Percentiles rank a stretch among this genome's conserved stretches.
These are phyloP conservation scores for Eimeria mitis DNA, from an alignment of 169 alveolate species.

Conservation along the genomic window DNA sequence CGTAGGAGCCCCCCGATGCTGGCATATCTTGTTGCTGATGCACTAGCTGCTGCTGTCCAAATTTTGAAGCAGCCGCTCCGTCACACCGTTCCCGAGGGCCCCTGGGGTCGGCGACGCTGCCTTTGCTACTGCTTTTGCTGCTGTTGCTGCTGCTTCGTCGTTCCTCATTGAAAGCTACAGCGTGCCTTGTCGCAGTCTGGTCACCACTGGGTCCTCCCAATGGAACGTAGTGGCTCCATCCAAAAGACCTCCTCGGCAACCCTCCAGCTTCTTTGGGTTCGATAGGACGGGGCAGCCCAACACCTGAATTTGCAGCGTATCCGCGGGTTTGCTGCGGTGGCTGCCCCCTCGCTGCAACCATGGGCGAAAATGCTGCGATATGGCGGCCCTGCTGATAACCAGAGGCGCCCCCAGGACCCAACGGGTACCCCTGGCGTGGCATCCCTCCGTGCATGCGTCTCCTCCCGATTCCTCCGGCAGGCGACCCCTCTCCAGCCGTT, in stretches of 20 bases:
- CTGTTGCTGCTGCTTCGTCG: conserved; percentile 39
- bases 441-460: conserved; percentile 55
- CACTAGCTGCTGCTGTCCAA: conserved; percentile 42
- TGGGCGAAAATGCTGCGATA: conserved; percentile 1
- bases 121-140: conserved; percentile 57
- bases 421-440: conserved; percentile 19
- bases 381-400: conserved; percentile 32
- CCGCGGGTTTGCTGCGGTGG: conserved; percentile 52
- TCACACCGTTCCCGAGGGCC: conserved; percentile 15
- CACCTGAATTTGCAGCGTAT: conserved; percentile 1
- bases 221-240: conserved; percentile 25
- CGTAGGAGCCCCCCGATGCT: conserved; percentile 28
- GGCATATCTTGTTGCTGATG: conserved; percentile 10
- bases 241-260: conserved; percentile 11
- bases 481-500: conserved; percentile 47
- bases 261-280: conserved; percentile 5
- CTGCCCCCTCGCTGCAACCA: conserved; percentile 14
- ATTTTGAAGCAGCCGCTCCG: not conserved
- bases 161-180: not conserved
- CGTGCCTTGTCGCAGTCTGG: conserved; percentile 31
- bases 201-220: not conserved
- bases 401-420: conserved; percentile 4
- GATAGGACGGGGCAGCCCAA: conserved; percentile 17
- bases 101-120: conserved; percentile 20
- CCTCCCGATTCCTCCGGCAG: conserved; percentile 29